Conservation (phyloP, 129 eudicot genomes). For the Solidago caesia region DNA sequence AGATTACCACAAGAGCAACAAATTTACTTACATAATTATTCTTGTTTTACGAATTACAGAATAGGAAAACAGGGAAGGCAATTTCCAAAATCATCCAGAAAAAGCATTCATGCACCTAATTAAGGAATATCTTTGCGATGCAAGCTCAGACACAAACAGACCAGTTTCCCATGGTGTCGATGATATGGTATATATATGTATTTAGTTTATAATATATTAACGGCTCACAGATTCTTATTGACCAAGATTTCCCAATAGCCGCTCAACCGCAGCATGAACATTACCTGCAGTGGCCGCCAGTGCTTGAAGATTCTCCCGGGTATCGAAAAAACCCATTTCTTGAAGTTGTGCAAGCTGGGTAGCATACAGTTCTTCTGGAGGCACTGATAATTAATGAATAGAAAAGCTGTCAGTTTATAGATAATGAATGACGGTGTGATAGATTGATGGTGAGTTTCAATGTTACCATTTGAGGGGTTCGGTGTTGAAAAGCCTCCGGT, state of each 20-base stretch:
- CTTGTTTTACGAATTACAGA: not conserved
- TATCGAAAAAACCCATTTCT: conserved; percentile 86
- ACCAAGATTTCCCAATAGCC: conserved; percentile 69
- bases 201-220: conserved; percentile 20
- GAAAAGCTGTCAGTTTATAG: not conserved
- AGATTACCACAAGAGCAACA: conserved; percentile 5
- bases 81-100: conserved; percentile 25
- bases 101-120: conserved; percentile 36
- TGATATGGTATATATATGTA: conserved; percentile 29
- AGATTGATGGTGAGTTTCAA: not conserved
- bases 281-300: conserved; percentile 75
- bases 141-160: conserved; percentile 29
- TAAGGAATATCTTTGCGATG: conserved; percentile 21
- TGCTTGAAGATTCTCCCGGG: conserved; percentile 67
- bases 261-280: conserved; percentile 79
- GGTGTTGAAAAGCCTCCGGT: conserved; percentile 50
- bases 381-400: conserved; percentile 37
- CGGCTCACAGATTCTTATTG: conserved; percentile 32
- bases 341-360: conserved; percentile 70
- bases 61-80: conserved; percentile 7
- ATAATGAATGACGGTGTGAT: not conserved
- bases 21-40: conserved; percentile 32
- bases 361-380: conserved; percentile 82
- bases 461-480: conserved; percentile 48
- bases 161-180: conserved; percentile 26